phyloP scores from a whole-genome alignment of 2,329 filamentous ascomycete species.

The Triangularia setosa region DNA sequence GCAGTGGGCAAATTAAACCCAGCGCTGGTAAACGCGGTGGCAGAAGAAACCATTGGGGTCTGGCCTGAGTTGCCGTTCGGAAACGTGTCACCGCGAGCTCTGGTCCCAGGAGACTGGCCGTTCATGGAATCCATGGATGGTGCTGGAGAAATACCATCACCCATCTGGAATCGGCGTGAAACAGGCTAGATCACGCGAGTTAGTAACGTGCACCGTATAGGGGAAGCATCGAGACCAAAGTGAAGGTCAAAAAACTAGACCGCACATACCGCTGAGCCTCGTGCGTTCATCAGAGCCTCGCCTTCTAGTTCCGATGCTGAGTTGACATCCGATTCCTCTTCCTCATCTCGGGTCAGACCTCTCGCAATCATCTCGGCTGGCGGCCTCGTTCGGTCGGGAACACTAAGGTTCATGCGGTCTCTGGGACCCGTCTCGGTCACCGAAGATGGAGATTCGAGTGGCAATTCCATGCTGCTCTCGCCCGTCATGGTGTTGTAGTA shows the following conservation, averaged over 20 bases:
- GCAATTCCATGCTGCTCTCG: constrained; percentile 89
- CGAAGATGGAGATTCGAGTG: constrained; percentile 82
- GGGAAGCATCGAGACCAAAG: not conserved
- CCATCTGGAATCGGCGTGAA: constrained; percentile 55
- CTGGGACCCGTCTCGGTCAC: constrained; percentile 77
- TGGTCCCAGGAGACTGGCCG: constrained; percentile 56
- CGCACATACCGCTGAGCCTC: constrained; percentile 50
- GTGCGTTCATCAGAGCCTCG: constrained; percentile 65
- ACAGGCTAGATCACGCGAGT: constrained; percentile 12
- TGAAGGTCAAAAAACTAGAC: not conserved
- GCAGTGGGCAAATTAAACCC: constrained; percentile 56
- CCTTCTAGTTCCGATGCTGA: constrained; percentile 86
- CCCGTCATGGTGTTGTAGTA: constrained; percentile 99
- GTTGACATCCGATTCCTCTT: constrained; percentile 77
- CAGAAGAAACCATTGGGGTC: constrained; percentile 52
- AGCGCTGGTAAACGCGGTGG: constrained; percentile 59
- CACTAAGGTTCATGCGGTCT: constrained; percentile 81
- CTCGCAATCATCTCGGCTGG: constrained; percentile 88
- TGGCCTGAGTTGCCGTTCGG: constrained; percentile 46
- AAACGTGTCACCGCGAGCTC: constrained; percentile 55
- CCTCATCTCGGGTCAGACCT: constrained; percentile 77
- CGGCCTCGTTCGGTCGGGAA: constrained; percentile 85
- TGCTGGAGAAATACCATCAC: constrained; percentile 74
- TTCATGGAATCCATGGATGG: constrained; percentile 90
- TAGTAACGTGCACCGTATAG: constrained; percentile 41